A percentile compares a stretch with the other conserved stretches of the same genome.
Evolutionary conservation across 2,329 filamentous ascomycete genomes (phyloP).

Genomic region (Aspergillus luchuensis): DNA sequence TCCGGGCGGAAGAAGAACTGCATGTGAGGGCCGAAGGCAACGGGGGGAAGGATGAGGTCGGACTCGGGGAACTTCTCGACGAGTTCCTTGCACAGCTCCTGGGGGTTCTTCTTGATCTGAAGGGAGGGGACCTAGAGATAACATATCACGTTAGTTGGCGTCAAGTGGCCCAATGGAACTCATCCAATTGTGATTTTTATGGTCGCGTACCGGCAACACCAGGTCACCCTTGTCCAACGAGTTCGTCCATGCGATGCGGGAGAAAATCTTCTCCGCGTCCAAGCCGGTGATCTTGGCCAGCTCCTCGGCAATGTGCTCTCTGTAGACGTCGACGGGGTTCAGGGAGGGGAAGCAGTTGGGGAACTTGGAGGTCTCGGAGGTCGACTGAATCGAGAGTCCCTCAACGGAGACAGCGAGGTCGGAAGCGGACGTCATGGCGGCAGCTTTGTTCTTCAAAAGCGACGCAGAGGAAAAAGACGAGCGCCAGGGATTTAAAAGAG

Average conservation of each 20-base stretch:
- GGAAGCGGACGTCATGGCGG: conserved; percentile 39
- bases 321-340: conserved; percentile 51
- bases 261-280: conserved; percentile 43
- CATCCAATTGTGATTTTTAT: neutral
- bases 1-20: conserved; percentile 67
- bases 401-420: conserved; percentile 40
- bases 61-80: conserved; percentile 60
- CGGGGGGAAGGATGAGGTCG: conserved; percentile 59
- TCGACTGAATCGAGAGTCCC: conserved; percentile 44
- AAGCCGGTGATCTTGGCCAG: conserved; percentile 42
- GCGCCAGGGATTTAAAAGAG: conserved; percentile 12
- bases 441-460: conserved; percentile 20
- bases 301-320: conserved; percentile 48
- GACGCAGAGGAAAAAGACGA: conserved; percentile 13
- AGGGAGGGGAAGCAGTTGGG: conserved; percentile 46
- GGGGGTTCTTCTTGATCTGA: conserved; percentile 59
- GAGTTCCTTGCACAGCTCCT: conserved; percentile 58
- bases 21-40: conserved; percentile 60
- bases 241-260: conserved; percentile 47
- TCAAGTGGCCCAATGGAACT: neutral
- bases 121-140: conserved; percentile 43
- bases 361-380: conserved; percentile 42
- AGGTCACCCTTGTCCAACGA: conserved; percentile 52
- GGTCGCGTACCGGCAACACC: conserved; percentile 42
- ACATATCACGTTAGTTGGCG: conserved; percentile 14